Evolutionary conservation across 768 basidiomycete genomes (phyloP).

Genomic region (Lentinus tigrinus): DNA sequence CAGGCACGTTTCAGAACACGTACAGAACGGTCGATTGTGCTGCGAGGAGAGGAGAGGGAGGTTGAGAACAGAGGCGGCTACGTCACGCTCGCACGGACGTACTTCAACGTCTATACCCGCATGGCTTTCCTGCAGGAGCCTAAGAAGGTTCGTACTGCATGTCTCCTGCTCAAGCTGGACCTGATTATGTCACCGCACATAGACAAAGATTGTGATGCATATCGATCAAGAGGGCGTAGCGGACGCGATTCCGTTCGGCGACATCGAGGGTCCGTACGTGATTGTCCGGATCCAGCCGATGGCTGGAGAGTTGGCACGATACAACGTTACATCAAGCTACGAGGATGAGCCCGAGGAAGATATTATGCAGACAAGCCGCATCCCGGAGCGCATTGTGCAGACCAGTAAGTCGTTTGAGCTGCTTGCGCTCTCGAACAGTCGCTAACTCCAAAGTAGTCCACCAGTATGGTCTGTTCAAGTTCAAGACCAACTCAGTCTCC

Average conservation of each 20-base stretch:
- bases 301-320: constrained; percentile 80
- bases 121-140: constrained; percentile 74
- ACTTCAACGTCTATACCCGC: constrained; percentile 85
- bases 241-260: constrained; percentile 75
- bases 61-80: constrained; percentile 67
- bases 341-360: constrained; percentile 78
- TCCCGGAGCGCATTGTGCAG: constrained; percentile 74
- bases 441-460: constrained; percentile 53
- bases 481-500: constrained; percentile 73
- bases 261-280: constrained; percentile 70
- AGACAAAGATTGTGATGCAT: constrained; percentile 89
- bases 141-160: constrained; percentile 64
- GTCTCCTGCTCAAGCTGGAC: neutral
- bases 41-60: constrained; percentile 70
- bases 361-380: constrained; percentile 72
- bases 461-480: constrained; percentile 87
- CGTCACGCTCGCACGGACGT: constrained; percentile 71
- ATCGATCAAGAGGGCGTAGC: constrained; percentile 76
- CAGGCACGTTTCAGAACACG: constrained; percentile 81
- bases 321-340: constrained; percentile 72
- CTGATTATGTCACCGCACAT: neutral
- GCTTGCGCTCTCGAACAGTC: neutral
- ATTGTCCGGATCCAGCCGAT: constrained; percentile 81
- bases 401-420: constrained; percentile 70
- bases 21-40: constrained; percentile 68